Conservation (phyloP, 2,329 filamentous ascomycete genomes). For the Penicillium sp. region DNA sequence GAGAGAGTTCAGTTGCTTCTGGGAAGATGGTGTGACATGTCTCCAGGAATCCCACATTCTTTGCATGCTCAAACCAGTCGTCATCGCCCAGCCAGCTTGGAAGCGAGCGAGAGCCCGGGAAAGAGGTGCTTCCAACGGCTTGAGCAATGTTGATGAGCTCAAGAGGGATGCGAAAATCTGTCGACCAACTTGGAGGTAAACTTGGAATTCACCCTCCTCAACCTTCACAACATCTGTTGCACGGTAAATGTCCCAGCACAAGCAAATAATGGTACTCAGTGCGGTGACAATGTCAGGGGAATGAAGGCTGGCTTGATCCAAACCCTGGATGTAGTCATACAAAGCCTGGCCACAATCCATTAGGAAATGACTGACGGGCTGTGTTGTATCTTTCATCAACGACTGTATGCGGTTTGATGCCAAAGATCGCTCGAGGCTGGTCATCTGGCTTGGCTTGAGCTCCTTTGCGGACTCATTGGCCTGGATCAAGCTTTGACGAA, state of each 20-base stretch:
- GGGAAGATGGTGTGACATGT: slow-evolving; percentile 53
- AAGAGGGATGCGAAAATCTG: slow-evolving; percentile 35
- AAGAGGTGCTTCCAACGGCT: slow-evolving; percentile 28
- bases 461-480: slow-evolving; percentile 33
- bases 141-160: slow-evolving; percentile 24
- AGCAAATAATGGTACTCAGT: slow-evolving; percentile 36
- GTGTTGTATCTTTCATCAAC: slow-evolving; percentile 44
- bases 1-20: slow-evolving; percentile 33
- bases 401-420: slow-evolving; percentile 41
- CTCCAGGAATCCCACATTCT: slow-evolving; percentile 71
- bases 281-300: slow-evolving; percentile 25
- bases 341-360: slow-evolving; percentile 38
- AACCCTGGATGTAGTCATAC: slow-evolving; percentile 34
- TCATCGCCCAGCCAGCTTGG: slow-evolving; percentile 68
- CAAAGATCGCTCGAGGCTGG: slow-evolving; percentile 40
- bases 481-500: slow-evolving; percentile 33
- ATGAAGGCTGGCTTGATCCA: slow-evolving; percentile 28
- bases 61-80: slow-evolving; percentile 78
- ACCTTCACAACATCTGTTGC: slow-evolving; percentile 45
- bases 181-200: slow-evolving; percentile 49
- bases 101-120: slow-evolving; percentile 55
- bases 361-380: slow-evolving; percentile 40
- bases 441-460: slow-evolving; percentile 46
- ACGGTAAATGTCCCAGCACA: slow-evolving; percentile 52
- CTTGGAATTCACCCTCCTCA: slow-evolving; percentile 56